Percentiles rank a stretch among this genome's conserved stretches.
Evolutionary conservation across 2,329 filamentous ascomycete species (phyloP).

Genomic region (Lojkania enalia): DNA sequence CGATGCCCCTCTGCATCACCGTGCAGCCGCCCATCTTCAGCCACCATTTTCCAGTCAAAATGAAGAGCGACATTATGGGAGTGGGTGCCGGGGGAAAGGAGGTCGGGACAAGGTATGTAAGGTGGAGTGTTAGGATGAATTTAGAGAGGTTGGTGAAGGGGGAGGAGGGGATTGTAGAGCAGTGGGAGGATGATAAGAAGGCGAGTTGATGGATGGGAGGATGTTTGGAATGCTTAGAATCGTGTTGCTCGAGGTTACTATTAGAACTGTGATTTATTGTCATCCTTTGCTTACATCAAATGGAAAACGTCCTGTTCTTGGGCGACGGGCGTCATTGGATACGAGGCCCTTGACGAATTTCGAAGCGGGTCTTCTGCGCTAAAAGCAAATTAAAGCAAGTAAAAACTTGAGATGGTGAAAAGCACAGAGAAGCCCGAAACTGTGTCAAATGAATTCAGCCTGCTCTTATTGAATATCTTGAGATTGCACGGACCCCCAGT

Average conservation of each 20-base stretch:
- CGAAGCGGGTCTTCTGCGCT: too few species aligned
- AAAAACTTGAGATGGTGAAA: too few species aligned
- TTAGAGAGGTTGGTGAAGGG: constrained; percentile 24
- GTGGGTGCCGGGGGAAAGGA: constrained; percentile 22
- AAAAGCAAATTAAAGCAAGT: too few species aligned
- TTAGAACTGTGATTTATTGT: background rate
- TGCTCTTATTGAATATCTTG: too few species aligned
- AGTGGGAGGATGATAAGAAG: constrained; percentile 20
- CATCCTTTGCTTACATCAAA: background rate
- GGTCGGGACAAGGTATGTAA: constrained; percentile 20
- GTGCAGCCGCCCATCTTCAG: constrained; percentile 32
- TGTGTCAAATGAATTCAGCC: too few species aligned
- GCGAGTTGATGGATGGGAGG: background rate
- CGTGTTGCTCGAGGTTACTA: background rate
- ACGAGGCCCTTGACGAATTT: too few species aligned
- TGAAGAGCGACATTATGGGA: constrained; percentile 27
- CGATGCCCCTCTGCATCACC: constrained; percentile 26
- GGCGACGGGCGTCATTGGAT: too few species aligned
- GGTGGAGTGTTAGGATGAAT: constrained; percentile 28
- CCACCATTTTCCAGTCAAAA: constrained; percentile 19
- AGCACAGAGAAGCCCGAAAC: too few species aligned
- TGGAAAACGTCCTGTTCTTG: too few species aligned
- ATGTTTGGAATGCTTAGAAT: background rate
- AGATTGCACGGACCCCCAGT: too few species aligned
- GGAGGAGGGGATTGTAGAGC: constrained; percentile 18